Evolutionary conservation across 257 asterid species (phyloP).

Genomic region (Solanum clarkiae): DNA sequence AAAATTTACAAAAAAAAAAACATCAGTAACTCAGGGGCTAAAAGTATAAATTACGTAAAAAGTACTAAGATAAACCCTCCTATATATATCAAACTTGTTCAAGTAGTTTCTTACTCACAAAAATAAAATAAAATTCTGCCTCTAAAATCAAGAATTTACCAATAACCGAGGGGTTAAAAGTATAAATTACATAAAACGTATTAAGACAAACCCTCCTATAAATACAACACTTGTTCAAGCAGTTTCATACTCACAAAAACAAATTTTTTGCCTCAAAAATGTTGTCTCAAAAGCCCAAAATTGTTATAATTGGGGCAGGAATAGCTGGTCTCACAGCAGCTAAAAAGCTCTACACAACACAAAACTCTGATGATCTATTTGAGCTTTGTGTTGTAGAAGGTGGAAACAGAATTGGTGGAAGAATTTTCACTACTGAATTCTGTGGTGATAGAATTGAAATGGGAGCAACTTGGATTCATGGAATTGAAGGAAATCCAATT

Average conservation of each 20-base stretch:
- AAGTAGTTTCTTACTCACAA: not conserved
- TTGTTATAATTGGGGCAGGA: slow-evolving; percentile 89
- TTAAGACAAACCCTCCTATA: too few species aligned
- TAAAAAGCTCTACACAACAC: slow-evolving; percentile 42
- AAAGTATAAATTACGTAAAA: not conserved
- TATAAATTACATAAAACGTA: too few species aligned
- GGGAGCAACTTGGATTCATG: slow-evolving; percentile 98
- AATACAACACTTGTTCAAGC: not conserved
- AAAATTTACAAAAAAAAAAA: not conserved
- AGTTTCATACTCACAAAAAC: not conserved
- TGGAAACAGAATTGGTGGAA: slow-evolving; percentile 69
- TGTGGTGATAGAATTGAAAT: slow-evolving; percentile 73
- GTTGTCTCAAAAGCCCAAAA: slow-evolving; percentile 30
- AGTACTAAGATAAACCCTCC: not conserved
- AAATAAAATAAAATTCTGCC: too few species aligned
- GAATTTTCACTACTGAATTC: slow-evolving; percentile 57
- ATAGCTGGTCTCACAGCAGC: slow-evolving; percentile 91
- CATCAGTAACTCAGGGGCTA: not conserved
- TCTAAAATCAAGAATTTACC: too few species aligned
- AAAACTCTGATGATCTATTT: slow-evolving; percentile 20
- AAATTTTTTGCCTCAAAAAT: not conserved
- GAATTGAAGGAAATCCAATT: slow-evolving; percentile 70
- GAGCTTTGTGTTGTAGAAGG: slow-evolving; percentile 69
- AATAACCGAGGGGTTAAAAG: too few species aligned
- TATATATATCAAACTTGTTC: not conserved